Evolutionary conservation across 192 early-diverging fungal species (phyloP).

Genomic region (Coemansia asiatica): DNA sequence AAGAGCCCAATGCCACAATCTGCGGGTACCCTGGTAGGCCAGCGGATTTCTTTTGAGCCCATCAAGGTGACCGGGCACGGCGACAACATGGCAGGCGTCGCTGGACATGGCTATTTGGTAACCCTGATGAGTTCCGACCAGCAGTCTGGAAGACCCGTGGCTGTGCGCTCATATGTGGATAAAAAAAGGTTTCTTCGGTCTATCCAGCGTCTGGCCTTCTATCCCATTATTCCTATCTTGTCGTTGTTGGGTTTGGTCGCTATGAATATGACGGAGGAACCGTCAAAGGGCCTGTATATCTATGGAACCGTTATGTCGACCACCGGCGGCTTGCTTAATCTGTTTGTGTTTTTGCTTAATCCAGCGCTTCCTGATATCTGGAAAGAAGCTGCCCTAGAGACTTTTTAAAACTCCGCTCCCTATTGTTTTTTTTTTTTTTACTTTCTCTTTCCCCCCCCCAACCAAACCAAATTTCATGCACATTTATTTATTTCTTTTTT

Average conservation of each 20-base stretch:
- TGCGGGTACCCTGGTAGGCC: background rate
- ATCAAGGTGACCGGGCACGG: background rate
- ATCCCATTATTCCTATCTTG: slow-evolving; percentile 47
- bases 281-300: slow-evolving; percentile 24
- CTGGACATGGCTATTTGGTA: slow-evolving; percentile 32
- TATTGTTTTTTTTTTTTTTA: background rate
- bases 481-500: background rate
- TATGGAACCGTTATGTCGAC: slow-evolving; percentile 40
- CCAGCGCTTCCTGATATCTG: slow-evolving; percentile 50
- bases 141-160: slow-evolving; percentile 14
- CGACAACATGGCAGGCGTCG: background rate
- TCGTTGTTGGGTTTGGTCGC: slow-evolving; percentile 46
- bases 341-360: slow-evolving; percentile 49
- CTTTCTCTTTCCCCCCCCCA: background rate
- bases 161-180: slow-evolving; percentile 39
- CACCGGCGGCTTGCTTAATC: slow-evolving; percentile 34
- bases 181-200: slow-evolving; percentile 42
- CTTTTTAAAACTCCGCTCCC: slow-evolving; percentile 18
- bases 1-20: background rate
- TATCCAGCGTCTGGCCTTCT: slow-evolving; percentile 40
- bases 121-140: slow-evolving; percentile 22
- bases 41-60: slow-evolving; percentile 5
- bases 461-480: background rate
- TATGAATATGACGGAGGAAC: slow-evolving; percentile 30
- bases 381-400: slow-evolving; percentile 18